These are phyloP conservation scores for Benincasa hispida DNA, from an alignment of 306 rosid species.

Conservation along the genomic window DNA sequence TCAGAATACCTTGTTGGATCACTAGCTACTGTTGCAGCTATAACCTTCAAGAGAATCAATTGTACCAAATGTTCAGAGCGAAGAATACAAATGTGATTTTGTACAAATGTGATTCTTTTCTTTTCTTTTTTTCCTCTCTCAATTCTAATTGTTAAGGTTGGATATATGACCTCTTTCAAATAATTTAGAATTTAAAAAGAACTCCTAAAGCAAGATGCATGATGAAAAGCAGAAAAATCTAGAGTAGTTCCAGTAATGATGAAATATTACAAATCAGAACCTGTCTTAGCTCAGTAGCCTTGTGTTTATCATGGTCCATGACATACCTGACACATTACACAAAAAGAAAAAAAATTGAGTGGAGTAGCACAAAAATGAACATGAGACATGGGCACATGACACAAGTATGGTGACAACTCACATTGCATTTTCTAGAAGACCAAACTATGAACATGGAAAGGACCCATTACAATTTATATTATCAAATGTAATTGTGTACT, in stretches of 20 bases:
- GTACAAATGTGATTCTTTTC: background rate
- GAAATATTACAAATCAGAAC: constrained; percentile 20
- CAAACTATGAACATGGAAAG: background rate
- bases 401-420: background rate
- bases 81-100: background rate
- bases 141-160: background rate
- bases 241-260: background rate
- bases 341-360: background rate
- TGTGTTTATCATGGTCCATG: constrained; percentile 71
- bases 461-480: background rate
- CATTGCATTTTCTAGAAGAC: background rate
- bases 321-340: constrained; percentile 42
- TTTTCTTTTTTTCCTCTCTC: background rate
- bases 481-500: background rate
- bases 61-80: background rate
- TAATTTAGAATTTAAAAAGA: background rate
- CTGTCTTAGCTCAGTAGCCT: constrained; percentile 86
- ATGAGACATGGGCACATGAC: background rate
- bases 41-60: constrained; percentile 40
- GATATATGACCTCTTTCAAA: background rate
- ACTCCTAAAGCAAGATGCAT: background rate
- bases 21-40: constrained; percentile 87
- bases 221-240: background rate
- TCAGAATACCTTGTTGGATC: constrained; percentile 66
- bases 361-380: background rate